Percentiles rank a stretch among this genome's conserved stretches.
Conservation (phyloP, 2,329 filamentous ascomycete genomes). For the Didymella pomorum region DNA sequence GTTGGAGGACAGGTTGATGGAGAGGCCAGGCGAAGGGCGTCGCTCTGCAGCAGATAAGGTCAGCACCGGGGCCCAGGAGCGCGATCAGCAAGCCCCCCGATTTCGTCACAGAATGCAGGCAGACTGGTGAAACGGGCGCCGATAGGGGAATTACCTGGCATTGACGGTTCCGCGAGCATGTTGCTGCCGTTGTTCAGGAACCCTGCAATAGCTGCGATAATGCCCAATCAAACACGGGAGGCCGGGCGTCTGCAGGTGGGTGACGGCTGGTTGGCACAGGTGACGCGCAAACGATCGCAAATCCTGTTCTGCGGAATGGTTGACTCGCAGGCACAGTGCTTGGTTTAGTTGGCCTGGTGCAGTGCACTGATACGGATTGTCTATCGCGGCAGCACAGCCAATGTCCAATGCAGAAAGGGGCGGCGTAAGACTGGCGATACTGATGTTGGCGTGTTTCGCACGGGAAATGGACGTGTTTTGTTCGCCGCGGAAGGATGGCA, state of each 20-base stretch:
- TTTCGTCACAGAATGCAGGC: slow-evolving; percentile 40
- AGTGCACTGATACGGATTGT: neutral
- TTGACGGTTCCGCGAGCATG: slow-evolving; percentile 53
- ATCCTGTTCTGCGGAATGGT: slow-evolving; percentile 27
- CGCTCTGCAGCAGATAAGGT: slow-evolving; percentile 47
- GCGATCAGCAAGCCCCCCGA: slow-evolving; percentile 33
- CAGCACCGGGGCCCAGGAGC: slow-evolving; percentile 15
- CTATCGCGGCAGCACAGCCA: slow-evolving; percentile 8
- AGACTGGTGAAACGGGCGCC: slow-evolving; percentile 47
- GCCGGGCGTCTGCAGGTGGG: slow-evolving; percentile 30
- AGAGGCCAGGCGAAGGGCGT: slow-evolving; percentile 63
- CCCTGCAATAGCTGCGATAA: slow-evolving; percentile 42
- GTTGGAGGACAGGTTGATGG: slow-evolving; percentile 74
- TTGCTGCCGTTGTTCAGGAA: slow-evolving; percentile 45
- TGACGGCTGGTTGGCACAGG: slow-evolving; percentile 21
- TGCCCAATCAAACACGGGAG: slow-evolving; percentile 46
- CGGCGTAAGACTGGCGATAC: slow-evolving; percentile 45
- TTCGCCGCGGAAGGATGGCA: slow-evolving; percentile 23
- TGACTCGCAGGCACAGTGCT: slow-evolving; percentile 16
- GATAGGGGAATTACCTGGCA: slow-evolving; percentile 52
- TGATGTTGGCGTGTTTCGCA: slow-evolving; percentile 39
- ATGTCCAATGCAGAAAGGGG: slow-evolving; percentile 28
- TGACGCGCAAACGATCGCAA: slow-evolving; percentile 33
- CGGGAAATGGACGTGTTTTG: slow-evolving; percentile 30
- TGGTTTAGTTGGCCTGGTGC: neutral